Evolutionary conservation across 2,329 filamentous ascomycete species (phyloP).

Genomic region (Rasamsonia emersonii): DNA sequence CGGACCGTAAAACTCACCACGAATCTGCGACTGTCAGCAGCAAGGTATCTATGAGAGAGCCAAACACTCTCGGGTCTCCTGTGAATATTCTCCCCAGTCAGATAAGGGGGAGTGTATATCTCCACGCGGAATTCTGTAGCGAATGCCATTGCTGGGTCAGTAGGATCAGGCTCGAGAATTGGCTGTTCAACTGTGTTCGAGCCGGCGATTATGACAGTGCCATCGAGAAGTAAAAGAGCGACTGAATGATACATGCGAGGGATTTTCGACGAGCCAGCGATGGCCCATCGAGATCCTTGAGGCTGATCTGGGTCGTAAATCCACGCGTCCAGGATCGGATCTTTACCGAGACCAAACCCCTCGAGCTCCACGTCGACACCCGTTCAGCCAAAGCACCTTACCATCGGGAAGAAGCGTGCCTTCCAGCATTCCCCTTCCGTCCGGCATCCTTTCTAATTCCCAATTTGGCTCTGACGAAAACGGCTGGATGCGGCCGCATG

Average conservation of each 20-base stretch:
- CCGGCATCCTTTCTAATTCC: conserved; percentile 52
- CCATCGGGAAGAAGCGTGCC: conserved; percentile 52
- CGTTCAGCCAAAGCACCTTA: conserved; percentile 52
- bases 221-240: conserved; percentile 50
- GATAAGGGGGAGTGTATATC: conserved; percentile 53
- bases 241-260: conserved; percentile 54
- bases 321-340: conserved; percentile 48
- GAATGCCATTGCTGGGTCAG: conserved; percentile 37
- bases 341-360: conserved; percentile 50
- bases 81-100: conserved; percentile 42
- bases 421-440: conserved; percentile 53
- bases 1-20: conserved; percentile 41
- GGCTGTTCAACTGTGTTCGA: conserved; percentile 55
- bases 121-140: conserved; percentile 55
- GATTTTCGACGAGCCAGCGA: conserved; percentile 34
- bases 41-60: conserved; percentile 38
- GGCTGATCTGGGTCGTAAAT: conserved; percentile 50
- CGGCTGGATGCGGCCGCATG: conserved; percentile 49
- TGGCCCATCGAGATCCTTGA: conserved; percentile 41
- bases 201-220: conserved; percentile 51
- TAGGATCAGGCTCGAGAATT: conserved; percentile 35
- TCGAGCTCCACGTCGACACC: conserved; percentile 49
- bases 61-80: conserved; percentile 41
- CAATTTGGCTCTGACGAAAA: conserved; percentile 41
- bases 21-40: conserved; percentile 38